Evolutionary conservation across 164 flowering plant species (phyloP), one percentile per base, ranked within the genome.

Genomic region (Stephania cephalantha): DNA sequence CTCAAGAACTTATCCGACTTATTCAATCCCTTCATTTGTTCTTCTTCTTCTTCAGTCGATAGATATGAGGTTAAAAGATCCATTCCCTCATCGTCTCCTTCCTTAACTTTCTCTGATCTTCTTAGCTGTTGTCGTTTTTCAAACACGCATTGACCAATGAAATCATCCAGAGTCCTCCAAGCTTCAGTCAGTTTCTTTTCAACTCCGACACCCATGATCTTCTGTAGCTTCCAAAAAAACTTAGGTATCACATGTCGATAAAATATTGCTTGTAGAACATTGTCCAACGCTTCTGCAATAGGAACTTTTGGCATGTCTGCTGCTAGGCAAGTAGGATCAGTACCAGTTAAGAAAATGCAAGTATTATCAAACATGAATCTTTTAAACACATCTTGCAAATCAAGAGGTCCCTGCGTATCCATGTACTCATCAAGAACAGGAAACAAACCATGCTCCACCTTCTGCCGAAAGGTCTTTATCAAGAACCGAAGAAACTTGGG

Each of bases 161-260:
- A 77, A 0, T 74, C 53, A 71, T 88, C 85, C 6, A 85, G 13
- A 7, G 73, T 74, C 45, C 72, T 29, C 73, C 67, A 17, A 1
- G 88, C 90, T 70, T 70, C 48, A 0, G 30, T 68, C 55, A 81
- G 6, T 55, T 78, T 78, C 81, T 76, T 82, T 75, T 86, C 90
- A 25, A 58, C 66, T 6, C 93, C 90, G 9, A 87, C 52, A 0
- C 72, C 63, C 5, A 87, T 75, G 84, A 83, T 79, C 45, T 74
- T 83, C 35, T 80, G 85, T 25, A 86, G 44, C 81, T 83, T 85
- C 89, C 89, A 88, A 0, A 69, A 52, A 12, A 53, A 46, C 11
- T 20, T 29, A 0, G 91, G 91, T 71, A 77, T 12, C 5, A 78
- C 4, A 48, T 86, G 86, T 6, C 88, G 63, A 53, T 71, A 70